These are phyloP conservation scores for Syzygium aqueum DNA, from an alignment of 345 rosid genomes.

Conservation along the genomic window DNA sequence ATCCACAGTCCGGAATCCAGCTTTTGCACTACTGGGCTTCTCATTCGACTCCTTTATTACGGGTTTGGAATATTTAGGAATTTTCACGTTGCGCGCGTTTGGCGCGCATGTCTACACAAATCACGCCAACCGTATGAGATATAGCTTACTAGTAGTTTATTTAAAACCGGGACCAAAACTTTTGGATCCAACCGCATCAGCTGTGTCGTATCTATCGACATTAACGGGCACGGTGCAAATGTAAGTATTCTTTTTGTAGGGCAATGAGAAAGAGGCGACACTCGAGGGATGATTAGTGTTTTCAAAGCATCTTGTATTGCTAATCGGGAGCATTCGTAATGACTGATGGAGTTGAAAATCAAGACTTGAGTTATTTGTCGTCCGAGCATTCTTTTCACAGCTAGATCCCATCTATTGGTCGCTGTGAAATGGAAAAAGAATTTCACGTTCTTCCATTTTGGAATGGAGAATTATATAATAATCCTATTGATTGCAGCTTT, in stretches of 20 bases:
- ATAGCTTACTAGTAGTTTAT: background rate
- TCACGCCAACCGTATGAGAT: background rate
- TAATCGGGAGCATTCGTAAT: background rate
- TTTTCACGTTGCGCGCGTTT: background rate
- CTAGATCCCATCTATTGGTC: background rate
- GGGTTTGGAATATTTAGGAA: background rate
- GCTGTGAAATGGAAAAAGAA: background rate
- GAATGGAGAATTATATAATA: fast-evolving
- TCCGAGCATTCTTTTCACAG: background rate
- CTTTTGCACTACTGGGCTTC: background rate
- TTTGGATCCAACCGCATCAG: background rate
- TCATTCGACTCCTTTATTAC: background rate
- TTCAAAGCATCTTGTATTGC: no score
- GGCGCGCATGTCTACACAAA: background rate
- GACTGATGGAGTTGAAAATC: background rate
- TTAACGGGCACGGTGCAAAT: no score
- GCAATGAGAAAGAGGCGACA: no score
- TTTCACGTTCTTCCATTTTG: background rate
- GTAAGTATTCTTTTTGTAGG: no score
- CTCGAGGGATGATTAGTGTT: no score
- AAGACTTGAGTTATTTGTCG: background rate
- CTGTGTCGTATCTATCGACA: no score
- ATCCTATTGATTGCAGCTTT: background rate
- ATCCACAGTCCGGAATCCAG: background rate
- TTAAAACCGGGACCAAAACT: no score